Evolutionary conservation across 202 grass and related monocot species (phyloP), one percentile per base, ranked within the genome.

Genomic region (Schoenoplectus tabernaemontani): DNA sequence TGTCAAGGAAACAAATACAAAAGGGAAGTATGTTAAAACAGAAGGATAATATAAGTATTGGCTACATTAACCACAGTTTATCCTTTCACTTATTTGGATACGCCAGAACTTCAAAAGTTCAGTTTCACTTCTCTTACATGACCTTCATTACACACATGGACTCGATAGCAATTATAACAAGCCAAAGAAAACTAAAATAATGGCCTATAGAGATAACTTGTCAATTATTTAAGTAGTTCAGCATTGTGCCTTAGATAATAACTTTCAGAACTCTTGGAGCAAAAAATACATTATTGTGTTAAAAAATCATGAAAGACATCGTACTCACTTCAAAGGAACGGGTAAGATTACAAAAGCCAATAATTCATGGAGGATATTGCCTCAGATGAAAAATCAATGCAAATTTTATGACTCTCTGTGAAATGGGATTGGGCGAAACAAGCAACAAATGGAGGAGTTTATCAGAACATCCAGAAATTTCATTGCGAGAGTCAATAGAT

Each of bases 1-100:
- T 67, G 78, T 66, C 67, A 84, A 48, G 58, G 20, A 73, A 80
- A 44, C 48, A 80, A 80, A 50, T 26, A 47, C n/a, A n/a, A 56
- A 43, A 50, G 5, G 56, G 7, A 19, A 4, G 16, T 53, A n/a
- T 39, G n/a, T 78, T 39, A 78, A 38, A 28, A 19, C 37, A 59
- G 38, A n/a, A n/a, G n/a, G n/a, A n/a, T n/a, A 13, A 60, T 64
- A 32, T n/a, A 48, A 44, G 33, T 80, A 34, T 3, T 19, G 46
- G 69, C 13, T 43, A 68, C 9, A 66, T 41, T 66, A 67, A 2
- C 37, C 24, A n/a, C 19, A 44, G 38, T 42, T 67, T 44, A n/a
- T 11, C 12, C 44, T 20, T 26, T 71, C 11, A 44, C 19, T 1
- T 69, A 44, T 43, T 69, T 67, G 60, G 17, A 15, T 24, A 69